Base-by-base conservation (phyloP, 768 basidiomycete species). In the Podaxis sp. region DNA sequence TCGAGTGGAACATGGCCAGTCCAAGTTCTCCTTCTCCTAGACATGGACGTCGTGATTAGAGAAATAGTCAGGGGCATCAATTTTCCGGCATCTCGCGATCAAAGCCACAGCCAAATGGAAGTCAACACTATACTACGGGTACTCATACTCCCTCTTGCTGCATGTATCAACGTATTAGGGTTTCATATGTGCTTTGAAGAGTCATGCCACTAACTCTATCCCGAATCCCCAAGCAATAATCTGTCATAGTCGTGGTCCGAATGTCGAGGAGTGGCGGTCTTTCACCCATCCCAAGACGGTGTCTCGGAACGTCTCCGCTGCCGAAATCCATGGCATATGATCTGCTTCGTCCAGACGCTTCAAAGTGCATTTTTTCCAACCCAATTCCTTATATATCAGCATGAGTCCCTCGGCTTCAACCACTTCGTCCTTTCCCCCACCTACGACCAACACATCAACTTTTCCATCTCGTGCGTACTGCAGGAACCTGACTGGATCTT, bases 241-340 rank as follows among this genome's bases (percentile, higher is more conserved):
- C 7, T 48, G 11, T 48, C 23, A 48, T 13, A 48, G 7, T 11
- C 18, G 13, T 48, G 7, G 23, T 48, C 9, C 47, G n/a, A n/a
- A 5, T 9, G 42, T 44, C 14, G 32, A 32, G 32, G 32, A 32
- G 11, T 42, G 21, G 13, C 52, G 10, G 2, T 37, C 32, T 21
- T 40, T 18, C 35, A 70, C 53, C 71, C 71, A 73, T 40, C 51
- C 48, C 48, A 73, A 50, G 37, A 73, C 59, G n/a, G 59, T 64
- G 11, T 61, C 56, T 48, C 69, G 62, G 60, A 72, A 72, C 35
- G 46, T 61, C 3, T 65, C 67, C 2, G 68, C 61, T 28, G 64
- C 42, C 47, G 63, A 63, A 50, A 72, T 50, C 71, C 72, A 73
- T 4, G 68, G 66, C 56, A 70, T 67, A 60, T 75, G 74, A 50